phyloP scores from a whole-genome alignment of 805 yeast species.

The Candida hispaniensis region DNA sequence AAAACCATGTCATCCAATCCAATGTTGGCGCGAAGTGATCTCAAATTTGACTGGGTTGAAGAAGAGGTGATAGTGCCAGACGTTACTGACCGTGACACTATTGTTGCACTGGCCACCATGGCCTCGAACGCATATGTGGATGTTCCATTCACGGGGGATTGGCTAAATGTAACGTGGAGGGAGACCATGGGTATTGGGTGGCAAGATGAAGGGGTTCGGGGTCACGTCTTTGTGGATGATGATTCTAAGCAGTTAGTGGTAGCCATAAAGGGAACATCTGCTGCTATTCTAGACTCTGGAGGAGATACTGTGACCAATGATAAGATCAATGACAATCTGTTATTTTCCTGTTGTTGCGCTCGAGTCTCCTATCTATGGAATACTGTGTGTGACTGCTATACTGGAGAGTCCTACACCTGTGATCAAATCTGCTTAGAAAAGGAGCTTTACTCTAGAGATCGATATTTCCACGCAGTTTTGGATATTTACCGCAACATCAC shows the following conservation, averaged over 20 bases:
- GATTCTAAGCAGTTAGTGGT: slow-evolving; percentile 54
- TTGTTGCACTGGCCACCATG: slow-evolving; percentile 68
- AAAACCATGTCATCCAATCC: slow-evolving; percentile 37
- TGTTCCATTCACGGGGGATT: slow-evolving; percentile 67
- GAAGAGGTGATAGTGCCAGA: slow-evolving; percentile 55
- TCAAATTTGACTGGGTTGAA: slow-evolving; percentile 47
- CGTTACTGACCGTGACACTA: slow-evolving; percentile 59
- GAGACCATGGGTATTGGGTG: slow-evolving; percentile 52
- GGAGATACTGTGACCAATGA: slow-evolving; percentile 72
- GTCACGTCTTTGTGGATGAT: slow-evolving; percentile 69
- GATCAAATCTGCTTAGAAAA: slow-evolving; percentile 76
- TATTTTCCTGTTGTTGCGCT: slow-evolving; percentile 95
- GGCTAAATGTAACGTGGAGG: slow-evolving; percentile 53
- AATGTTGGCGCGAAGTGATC: slow-evolving; percentile 25
- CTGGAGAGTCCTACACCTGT: slow-evolving; percentile 67
- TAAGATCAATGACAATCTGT: slow-evolving; percentile 72
- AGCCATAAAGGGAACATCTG: slow-evolving; percentile 85
- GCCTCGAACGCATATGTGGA: slow-evolving; percentile 86
- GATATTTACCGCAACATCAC: slow-evolving; percentile 69
- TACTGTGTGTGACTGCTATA: slow-evolving; percentile 90
- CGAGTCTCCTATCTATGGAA: slow-evolving; percentile 85
- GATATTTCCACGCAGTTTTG: slow-evolving; percentile 71
- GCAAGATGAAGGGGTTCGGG: slow-evolving; percentile 76
- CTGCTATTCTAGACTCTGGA: slow-evolving; percentile 47
- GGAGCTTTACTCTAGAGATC: slow-evolving; percentile 61